Evolutionary conservation across 148 eudicot genomes (phyloP), one percentile per base, ranked within the genome.

Genomic region (Bassia scoparia): DNA sequence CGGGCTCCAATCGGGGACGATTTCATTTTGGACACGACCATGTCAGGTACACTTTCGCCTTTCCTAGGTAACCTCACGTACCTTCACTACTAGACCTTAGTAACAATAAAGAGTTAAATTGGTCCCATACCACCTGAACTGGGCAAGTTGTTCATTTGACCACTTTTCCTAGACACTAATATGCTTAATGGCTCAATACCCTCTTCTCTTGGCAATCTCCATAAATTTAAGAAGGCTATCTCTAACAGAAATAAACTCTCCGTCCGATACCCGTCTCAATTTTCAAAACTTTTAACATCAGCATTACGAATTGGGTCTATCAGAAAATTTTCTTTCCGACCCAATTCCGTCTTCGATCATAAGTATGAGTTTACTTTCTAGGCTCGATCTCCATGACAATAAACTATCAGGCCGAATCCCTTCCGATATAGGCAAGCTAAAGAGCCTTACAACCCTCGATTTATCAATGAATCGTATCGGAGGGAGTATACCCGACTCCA

Each of bases 11-110:
- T 72, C 88, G 0, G 86, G 81, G 75, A 75, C 9, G 92, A 84
- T 67, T 85, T 77, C 80, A 80, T 85, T 49, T 11, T 86, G 50
- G 97, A 87, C 82, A 91, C 90, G 5, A 72, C 79, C 37, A 83
- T 86, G 83, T 70, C 84, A 9, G 92, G 97, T 34, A 83, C 84
- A 2, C 76, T 91, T 17, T 89, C 97, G 1, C 88, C 94, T 1
- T 85, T 85, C 55, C 86, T 91, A 20, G 83, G 79, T 21, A 89
- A 89, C 58, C 88, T 91, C 61, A 61, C 90, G 0, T 75, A 49
- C 44, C 89, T 91, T 0, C 71, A 43, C 79, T 86, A 30, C 87
- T 91, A 20, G 90, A 89, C 38, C 87, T 91, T 49, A 86, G 94
- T 29, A 75, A 86, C 21, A 83, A 82, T 76, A 91, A 89, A 48